Evolutionary conservation across 2,329 filamentous ascomycete species (phyloP).

Genomic region (Moelleriella libera): DNA sequence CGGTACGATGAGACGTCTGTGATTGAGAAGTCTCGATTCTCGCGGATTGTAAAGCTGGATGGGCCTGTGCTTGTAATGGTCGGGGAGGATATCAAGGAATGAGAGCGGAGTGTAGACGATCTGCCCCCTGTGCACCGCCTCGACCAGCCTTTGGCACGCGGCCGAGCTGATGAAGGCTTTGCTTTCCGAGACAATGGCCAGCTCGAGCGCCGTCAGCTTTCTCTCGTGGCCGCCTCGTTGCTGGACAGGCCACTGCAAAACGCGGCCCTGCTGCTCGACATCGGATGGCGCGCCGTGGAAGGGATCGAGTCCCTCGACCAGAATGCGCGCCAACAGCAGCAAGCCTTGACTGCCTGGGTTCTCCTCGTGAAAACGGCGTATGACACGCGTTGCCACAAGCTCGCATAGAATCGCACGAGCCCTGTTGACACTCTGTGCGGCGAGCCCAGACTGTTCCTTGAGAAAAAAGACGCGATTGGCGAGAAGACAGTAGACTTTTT

Average conservation of each 20-base stretch:
- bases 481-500: constrained; percentile 52
- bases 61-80: constrained; percentile 58
- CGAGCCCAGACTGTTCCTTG: constrained; percentile 48
- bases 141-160: constrained; percentile 55
- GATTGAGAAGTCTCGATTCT: constrained; percentile 51
- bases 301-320: constrained; percentile 58
- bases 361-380: constrained; percentile 56
- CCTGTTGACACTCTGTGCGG: constrained; percentile 55
- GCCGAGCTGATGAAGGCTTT: constrained; percentile 52
- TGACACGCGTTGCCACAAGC: constrained; percentile 49
- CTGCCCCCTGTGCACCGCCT: constrained; percentile 53
- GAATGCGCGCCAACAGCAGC: constrained; percentile 50
- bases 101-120: constrained; percentile 57
- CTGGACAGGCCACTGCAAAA: constrained; percentile 23
- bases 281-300: constrained; percentile 54
- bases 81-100: constrained; percentile 60
- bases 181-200: constrained; percentile 58
- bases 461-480: constrained; percentile 59
- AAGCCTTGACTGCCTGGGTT: constrained; percentile 48
- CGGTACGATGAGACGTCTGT: constrained; percentile 59
- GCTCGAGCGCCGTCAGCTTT: constrained; percentile 54
- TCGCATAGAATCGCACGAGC: constrained; percentile 57
- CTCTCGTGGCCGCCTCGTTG: constrained; percentile 26
- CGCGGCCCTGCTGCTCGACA: constrained; percentile 33
- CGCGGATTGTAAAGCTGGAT: constrained; percentile 57